Evolutionary conservation across 495 filamentous ascomycete genomes (phyloP).

Genomic region (Terfezia boudieri): DNA sequence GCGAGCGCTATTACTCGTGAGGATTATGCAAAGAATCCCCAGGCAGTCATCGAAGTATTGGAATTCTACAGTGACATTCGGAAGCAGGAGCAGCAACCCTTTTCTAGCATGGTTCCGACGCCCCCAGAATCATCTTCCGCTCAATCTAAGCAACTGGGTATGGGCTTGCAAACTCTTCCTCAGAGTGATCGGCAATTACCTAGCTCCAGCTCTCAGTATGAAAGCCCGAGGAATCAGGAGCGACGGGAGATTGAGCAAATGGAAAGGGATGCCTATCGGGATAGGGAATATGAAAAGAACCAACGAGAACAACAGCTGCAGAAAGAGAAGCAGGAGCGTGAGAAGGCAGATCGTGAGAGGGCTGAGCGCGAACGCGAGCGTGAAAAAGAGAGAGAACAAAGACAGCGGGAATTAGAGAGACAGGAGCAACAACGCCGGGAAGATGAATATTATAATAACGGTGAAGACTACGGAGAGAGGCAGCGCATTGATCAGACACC

Average conservation of each 20-base stretch:
- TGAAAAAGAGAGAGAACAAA: conserved; percentile 40
- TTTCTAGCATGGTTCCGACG: conserved; percentile 47
- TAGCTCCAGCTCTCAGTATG: neutral
- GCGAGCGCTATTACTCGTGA: conserved; percentile 93
- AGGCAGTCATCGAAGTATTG: conserved; percentile 89
- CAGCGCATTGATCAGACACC: conserved; percentile 13
- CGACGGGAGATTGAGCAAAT: conserved; percentile 19
- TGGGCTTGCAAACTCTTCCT: conserved; percentile 26
- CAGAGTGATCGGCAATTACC: conserved; percentile 3
- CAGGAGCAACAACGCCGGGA: conserved; percentile 6
- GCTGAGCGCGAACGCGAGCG: conserved; percentile 34
- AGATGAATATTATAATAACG: neutral
- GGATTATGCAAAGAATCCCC: conserved; percentile 93
- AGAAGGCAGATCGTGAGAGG: conserved; percentile 15
- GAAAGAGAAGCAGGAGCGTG: conserved; percentile 20
- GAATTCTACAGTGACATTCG: conserved; percentile 95
- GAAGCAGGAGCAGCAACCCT: conserved; percentile 61
- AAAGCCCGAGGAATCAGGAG: conserved; percentile 25
- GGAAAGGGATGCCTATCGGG: conserved; percentile 27
- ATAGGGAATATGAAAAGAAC: conserved; percentile 16
- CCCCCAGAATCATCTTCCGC: conserved; percentile 26
- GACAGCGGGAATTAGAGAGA: conserved; percentile 11
- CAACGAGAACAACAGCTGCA: conserved; percentile 14
- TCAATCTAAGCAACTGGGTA: conserved; percentile 22
- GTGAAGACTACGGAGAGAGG: neutral